Percentiles rank a stretch among this genome's conserved stretches.
These are phyloP conservation scores for Plasmodium gallinaceum DNA, from an alignment of 169 alveolate species.

Conservation along the genomic window DNA sequence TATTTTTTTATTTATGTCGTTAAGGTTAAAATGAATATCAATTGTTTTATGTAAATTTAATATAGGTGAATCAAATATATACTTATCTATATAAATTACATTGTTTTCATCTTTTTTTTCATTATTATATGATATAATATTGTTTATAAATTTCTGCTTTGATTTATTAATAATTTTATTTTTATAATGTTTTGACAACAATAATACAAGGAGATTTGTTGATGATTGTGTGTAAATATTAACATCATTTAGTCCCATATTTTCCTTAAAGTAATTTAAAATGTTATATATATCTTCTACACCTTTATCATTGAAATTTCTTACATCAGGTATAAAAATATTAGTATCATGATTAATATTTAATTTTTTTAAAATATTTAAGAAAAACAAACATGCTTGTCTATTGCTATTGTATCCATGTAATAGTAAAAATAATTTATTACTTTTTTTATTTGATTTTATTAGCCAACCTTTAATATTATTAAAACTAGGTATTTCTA, in stretches of 20 bases:
- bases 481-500: conserved; percentile 44
- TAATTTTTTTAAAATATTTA: conserved; percentile 68
- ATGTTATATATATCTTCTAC: conserved; percentile 71
- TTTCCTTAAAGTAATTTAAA: conserved; percentile 40
- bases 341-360: conserved; percentile 68
- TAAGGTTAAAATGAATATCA: conserved; percentile 43
- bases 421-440: conserved; percentile 61
- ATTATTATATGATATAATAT: conserved; percentile 50
- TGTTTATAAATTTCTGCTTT: conserved; percentile 57
- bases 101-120: conserved; percentile 27
- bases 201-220: conserved; percentile 58
- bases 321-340: conserved; percentile 72
- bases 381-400: conserved; percentile 69
- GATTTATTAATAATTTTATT: conserved; percentile 65
- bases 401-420: conserved; percentile 73
- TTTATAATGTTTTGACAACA: conserved; percentile 66
- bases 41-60: conserved; percentile 67
- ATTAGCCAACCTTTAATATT: conserved; percentile 64
- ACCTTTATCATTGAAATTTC: conserved; percentile 54
- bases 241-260: conserved; percentile 68
- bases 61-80: conserved; percentile 74
- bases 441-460: conserved; percentile 48
- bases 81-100: conserved; percentile 57
- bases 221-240: conserved; percentile 68
- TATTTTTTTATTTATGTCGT: conserved; percentile 57